Conservation (phyloP, 345 rosid species). For the Punica granatum region DNA sequence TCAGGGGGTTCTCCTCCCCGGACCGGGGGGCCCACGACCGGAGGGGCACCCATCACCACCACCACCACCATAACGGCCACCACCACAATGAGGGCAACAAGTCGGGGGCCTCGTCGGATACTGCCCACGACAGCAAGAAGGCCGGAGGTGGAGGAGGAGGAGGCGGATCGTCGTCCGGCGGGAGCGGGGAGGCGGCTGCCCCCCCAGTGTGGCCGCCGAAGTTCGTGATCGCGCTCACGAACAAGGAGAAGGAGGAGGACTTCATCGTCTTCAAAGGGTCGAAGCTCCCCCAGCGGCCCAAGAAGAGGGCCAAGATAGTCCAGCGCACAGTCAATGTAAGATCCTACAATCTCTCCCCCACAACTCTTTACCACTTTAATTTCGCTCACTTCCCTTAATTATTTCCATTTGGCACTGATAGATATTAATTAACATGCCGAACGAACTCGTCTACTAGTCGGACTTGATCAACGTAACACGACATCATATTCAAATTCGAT, state of each 20-base stretch:
- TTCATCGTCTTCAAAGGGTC: constrained; percentile 67
- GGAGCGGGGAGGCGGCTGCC: constrained; percentile 44
- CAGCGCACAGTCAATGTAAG: constrained; percentile 76
- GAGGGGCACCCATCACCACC: constrained; percentile 21
- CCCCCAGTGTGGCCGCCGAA: constrained; percentile 61
- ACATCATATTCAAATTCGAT: too few relatives aligned
- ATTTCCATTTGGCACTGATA: neutral
- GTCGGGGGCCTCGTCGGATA: constrained; percentile 45
- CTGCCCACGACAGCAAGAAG: constrained; percentile 56
- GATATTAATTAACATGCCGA: too few relatives aligned
- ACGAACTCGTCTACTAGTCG: too few relatives aligned
- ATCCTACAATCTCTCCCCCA: neutral
- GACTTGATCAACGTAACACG: too few relatives aligned
- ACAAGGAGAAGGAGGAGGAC: constrained; percentile 81
- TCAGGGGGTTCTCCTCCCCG: constrained; percentile 39
- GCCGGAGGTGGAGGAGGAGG: constrained; percentile 14
- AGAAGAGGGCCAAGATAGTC: constrained; percentile 61
- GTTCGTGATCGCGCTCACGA: constrained; percentile 62
- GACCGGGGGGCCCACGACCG: constrained; percentile 48
- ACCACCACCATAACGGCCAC: constrained; percentile 9
- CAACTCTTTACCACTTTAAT: neutral
- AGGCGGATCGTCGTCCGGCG: constrained; percentile 53
- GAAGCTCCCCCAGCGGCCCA: constrained; percentile 70
- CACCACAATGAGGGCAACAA: constrained; percentile 23
- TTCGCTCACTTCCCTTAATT: neutral